Base-by-base conservation (phyloP, 306 rosid genomes). In the Inga oerstediana region DNA sequence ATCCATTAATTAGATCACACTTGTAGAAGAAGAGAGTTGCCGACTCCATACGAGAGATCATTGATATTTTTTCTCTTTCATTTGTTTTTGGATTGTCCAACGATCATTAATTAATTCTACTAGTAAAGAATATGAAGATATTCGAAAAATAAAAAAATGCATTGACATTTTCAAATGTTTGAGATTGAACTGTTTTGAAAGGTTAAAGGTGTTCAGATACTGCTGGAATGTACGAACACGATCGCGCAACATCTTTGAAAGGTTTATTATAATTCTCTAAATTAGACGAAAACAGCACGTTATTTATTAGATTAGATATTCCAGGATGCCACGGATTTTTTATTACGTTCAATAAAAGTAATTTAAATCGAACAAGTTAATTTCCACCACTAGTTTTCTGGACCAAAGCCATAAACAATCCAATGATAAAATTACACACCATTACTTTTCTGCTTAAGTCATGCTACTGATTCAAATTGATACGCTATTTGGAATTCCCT, bases 401-500 rank as follows among this genome's bases (percentile, higher is more conserved):
- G 22, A 67, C 72, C n/a, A 67, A 19, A 67, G 46, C 43, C 8
- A 35, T 9, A 35, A 16, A 35, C n/a, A 67, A 35, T 37, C 72
- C 46, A 30, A 30, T 5, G 2, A 64, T 64, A 10, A 12, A 22
- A 45, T n/a, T 43, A 71, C 35, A 13, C 51, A 13, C n/a, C 10
- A 44, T 44, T 6, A 58, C 46, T 44, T 20, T 71, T 72, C 4
- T 44, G 0, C 14, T 9, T 77, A 15, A 61, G 61, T 8, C 14
- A 3, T 44, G 56, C 15, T 72, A 24, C 34, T 41, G 9, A 65
- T 30, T 78, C 17, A 88, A 35, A 85, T 88, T n/a, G 91, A 85
- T 44, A 88, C 41, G 51, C 91, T 88, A 48, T 83, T 85, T 74
- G 91, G 86, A 54, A 88, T 76, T 35, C 91, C 91, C 20, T 83